Evolutionary conservation across 306 rosid genomes (phyloP).

Genomic region (Neltuma alba): DNA sequence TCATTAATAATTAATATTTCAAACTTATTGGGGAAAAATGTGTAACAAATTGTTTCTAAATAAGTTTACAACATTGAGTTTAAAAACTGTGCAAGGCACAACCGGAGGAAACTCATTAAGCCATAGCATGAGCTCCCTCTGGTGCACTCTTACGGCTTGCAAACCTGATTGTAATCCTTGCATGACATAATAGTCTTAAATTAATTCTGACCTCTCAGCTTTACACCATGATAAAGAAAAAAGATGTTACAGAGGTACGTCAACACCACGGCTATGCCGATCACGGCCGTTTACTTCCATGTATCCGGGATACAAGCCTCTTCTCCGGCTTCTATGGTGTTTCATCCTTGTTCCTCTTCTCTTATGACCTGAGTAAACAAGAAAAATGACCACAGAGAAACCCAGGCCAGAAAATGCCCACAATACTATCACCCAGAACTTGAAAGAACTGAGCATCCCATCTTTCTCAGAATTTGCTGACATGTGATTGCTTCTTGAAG

Average conservation of each 20-base stretch:
- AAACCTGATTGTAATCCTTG: conserved; percentile 24
- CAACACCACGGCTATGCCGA: conserved; percentile 50
- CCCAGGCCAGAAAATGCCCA: conserved; percentile 87
- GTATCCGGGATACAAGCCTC: conserved; percentile 58
- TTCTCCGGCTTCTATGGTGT: conserved; percentile 65
- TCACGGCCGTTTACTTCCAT: conserved; percentile 69
- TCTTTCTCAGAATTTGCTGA: conserved; percentile 45
- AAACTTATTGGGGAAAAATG: conserved; percentile 7
- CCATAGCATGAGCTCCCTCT: conserved; percentile 1
- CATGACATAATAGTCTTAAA: background rate
- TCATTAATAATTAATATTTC: background rate
- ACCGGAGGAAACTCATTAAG: background rate
- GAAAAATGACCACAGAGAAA: conserved; percentile 55
- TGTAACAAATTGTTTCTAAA: background rate
- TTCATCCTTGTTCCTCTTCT: conserved; percentile 63
- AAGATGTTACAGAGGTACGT: conserved; percentile 39
- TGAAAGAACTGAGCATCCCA: conserved; percentile 64
- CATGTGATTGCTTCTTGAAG: conserved; percentile 31
- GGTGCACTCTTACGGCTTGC: conserved; percentile 31
- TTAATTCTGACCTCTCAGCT: conserved; percentile 19
- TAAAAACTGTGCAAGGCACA: conserved; percentile 5
- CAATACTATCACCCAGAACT: conserved; percentile 74
- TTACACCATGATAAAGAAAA: conserved; percentile 20
- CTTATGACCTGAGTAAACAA: conserved; percentile 62
- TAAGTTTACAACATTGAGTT: conserved; percentile 1